Evolutionary conservation across 2,329 filamentous ascomycete species (phyloP).

Genomic region (Tolypocladium guangdongense): DNA sequence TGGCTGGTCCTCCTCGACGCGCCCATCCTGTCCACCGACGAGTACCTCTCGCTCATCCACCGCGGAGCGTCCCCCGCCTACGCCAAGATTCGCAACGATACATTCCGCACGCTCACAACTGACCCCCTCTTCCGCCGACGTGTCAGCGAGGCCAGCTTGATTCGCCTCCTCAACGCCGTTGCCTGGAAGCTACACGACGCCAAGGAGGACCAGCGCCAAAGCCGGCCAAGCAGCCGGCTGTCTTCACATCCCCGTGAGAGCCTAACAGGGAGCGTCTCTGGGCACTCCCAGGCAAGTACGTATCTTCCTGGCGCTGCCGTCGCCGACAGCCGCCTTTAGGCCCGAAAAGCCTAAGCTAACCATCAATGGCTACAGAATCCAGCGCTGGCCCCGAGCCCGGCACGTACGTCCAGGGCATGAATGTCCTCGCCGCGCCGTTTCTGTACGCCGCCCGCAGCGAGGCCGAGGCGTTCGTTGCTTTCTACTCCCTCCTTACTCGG

Average conservation of each 20-base stretch:
- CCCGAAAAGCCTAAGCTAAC: not conserved
- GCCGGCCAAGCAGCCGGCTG: constrained; percentile 26
- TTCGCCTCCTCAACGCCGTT: constrained; percentile 86
- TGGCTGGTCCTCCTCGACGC: constrained; percentile 92
- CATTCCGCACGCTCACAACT: constrained; percentile 90
- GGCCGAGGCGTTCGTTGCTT: constrained; percentile 85
- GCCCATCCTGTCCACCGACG: constrained; percentile 71
- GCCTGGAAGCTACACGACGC: constrained; percentile 89
- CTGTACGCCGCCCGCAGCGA: constrained; percentile 91
- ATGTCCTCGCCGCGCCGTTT: constrained; percentile 91
- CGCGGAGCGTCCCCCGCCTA: constrained; percentile 91
- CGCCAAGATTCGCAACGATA: constrained; percentile 96
- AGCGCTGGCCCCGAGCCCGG: constrained; percentile 53
- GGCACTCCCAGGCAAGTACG: constrained; percentile 26
- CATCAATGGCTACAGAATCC: constrained; percentile 52
- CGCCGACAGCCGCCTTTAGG: not conserved
- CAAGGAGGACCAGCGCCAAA: constrained; percentile 37
- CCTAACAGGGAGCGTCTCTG: constrained; percentile 21
- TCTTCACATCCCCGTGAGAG: constrained; percentile 21
- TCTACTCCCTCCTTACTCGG: constrained; percentile 74
- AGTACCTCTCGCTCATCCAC: constrained; percentile 82
- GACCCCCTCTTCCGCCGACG: constrained; percentile 94
- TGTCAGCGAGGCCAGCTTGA: constrained; percentile 90
- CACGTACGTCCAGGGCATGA: constrained; percentile 98
- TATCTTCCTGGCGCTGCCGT: constrained; percentile 19